Base-by-base conservation (phyloP, 2,329 filamentous ascomycete species). In the Sclerotinia subarctica region DNA sequence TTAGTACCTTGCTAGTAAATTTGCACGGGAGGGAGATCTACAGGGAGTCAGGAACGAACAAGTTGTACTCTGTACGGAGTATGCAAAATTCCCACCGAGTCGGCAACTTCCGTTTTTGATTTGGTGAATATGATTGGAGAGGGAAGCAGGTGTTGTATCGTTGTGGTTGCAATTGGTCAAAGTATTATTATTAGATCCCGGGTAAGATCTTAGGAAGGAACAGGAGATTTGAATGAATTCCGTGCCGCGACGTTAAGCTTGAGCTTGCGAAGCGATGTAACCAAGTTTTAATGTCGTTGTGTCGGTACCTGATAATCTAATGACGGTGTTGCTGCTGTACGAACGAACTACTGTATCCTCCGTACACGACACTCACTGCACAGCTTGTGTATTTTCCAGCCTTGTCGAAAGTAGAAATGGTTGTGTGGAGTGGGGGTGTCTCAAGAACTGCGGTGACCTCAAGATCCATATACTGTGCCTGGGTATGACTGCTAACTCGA, bases 11-110 rank as follows among this genome's bases (percentile, higher is more conserved):
- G 38, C 38, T 29, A 38, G n/a, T 49, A 35, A 56, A 15, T 38
- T 19, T 10, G 42, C 21, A 47, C 64, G 42, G 53, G 53, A 66
- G 42, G 52, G 52, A 66, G 64, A 66, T 66, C 64, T 42, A 38
- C 53, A 66, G 29, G n/a, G 53, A 66, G 58, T 51, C 46, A 38
- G n/a, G 47, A n/a, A 35, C 58, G 29, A 35, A 35, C 15, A 17
- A 38, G 32, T 54, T 46, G 29, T n/a, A n/a, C n/a, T n/a, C n/a
- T n/a, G n/a, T 29, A 29, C 29, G 29, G 29, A 29, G 29, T 38
- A 49, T 8, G 29, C 44, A 24, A 35, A 51, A 38, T 26, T 62
- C 29, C 46, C 29, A 62, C 58, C 38, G 38, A 62, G 38, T 62
- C 49, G 58, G 29, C 51, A 19, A 21, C 13, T 62, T 62, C n/a